These are phyloP conservation scores for Pezicula neosporulosa DNA, from an alignment of 2,329 filamentous ascomycete species.

Conservation along the genomic window DNA sequence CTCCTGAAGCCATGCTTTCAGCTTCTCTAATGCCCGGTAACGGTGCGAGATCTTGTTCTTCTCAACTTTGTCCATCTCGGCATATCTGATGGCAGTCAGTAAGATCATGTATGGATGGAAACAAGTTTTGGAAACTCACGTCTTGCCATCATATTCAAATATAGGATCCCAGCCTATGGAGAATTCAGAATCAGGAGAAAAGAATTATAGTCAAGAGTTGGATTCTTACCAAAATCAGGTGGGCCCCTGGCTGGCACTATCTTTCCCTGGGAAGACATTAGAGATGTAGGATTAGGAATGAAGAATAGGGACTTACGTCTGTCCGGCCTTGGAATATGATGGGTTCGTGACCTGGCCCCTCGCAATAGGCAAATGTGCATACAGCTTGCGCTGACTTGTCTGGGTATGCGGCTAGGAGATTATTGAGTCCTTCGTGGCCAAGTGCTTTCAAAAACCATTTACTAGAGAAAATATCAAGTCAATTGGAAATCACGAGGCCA, in stretches of 20 bases:
- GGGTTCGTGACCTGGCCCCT: constrained; percentile 78
- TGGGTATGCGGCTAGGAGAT: constrained; percentile 80
- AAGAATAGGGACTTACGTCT: constrained; percentile 50
- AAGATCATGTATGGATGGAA: background rate
- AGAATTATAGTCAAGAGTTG: background rate
- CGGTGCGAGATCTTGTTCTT: constrained; percentile 96
- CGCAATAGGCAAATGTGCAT: constrained; percentile 91
- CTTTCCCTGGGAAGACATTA: constrained; percentile 51
- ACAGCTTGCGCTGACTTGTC: constrained; percentile 92
- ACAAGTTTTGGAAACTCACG: constrained; percentile 35
- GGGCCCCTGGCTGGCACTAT: constrained; percentile 84
- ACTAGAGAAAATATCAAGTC: constrained; percentile 40
- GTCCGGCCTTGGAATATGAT: constrained; percentile 91
- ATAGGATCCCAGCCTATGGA: constrained; percentile 88
- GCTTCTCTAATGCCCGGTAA: constrained; percentile 78
- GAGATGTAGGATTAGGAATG: background rate
- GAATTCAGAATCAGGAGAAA: constrained; percentile 10
- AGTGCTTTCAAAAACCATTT: constrained; percentile 91
- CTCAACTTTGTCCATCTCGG: constrained; percentile 85
- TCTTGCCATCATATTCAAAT: constrained; percentile 90
- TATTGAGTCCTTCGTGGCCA: constrained; percentile 83
- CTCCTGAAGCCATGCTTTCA: constrained; percentile 70
- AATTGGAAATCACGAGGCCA: background rate
- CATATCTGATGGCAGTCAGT: constrained; percentile 55
- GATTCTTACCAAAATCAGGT: constrained; percentile 70